Percentiles rank a stretch among this genome's conserved stretches.
Evolutionary conservation across 164 flowering plant genomes (phyloP).

Genomic region (Warburgia ugandensis): DNA sequence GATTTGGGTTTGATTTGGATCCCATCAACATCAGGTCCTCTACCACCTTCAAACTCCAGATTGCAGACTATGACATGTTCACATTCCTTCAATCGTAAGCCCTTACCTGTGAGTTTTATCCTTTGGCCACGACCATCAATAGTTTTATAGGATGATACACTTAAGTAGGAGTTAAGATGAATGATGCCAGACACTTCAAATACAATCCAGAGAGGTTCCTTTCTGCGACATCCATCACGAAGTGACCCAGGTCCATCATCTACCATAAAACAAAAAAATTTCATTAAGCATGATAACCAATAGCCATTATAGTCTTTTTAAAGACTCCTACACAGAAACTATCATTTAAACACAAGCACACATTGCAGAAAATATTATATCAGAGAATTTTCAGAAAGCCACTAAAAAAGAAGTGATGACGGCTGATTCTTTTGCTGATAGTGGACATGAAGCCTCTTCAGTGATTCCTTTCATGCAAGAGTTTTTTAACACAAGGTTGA

Average conservation of each 20-base stretch:
- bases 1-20: slow-evolving; percentile 86
- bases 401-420: too few species aligned
- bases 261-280: slow-evolving; percentile 15
- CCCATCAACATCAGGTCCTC: slow-evolving; percentile 75
- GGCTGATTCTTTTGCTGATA: too few species aligned
- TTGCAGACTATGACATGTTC: slow-evolving; percentile 84
- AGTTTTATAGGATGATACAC: slow-evolving; percentile 72
- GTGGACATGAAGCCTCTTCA: too few species aligned
- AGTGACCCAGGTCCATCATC: slow-evolving; percentile 89
- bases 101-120: slow-evolving; percentile 70
- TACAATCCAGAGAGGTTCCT: slow-evolving; percentile 77
- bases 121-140: slow-evolving; percentile 88
- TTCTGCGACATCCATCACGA: slow-evolving; percentile 60
- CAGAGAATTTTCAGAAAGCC: background rate
- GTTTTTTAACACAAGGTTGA: too few species aligned
- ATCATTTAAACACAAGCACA: background rate
- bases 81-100: slow-evolving; percentile 71
- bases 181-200: slow-evolving; percentile 78
- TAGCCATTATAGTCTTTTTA: background rate
- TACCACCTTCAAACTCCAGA: slow-evolving; percentile 79
- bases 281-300: background rate
- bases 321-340: background rate
- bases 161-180: slow-evolving; percentile 50
- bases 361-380: background rate
- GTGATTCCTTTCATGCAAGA: too few species aligned